These are phyloP conservation scores for Xylaria castorea DNA, from an alignment of 495 filamentous ascomycete species.

Conservation along the genomic window DNA sequence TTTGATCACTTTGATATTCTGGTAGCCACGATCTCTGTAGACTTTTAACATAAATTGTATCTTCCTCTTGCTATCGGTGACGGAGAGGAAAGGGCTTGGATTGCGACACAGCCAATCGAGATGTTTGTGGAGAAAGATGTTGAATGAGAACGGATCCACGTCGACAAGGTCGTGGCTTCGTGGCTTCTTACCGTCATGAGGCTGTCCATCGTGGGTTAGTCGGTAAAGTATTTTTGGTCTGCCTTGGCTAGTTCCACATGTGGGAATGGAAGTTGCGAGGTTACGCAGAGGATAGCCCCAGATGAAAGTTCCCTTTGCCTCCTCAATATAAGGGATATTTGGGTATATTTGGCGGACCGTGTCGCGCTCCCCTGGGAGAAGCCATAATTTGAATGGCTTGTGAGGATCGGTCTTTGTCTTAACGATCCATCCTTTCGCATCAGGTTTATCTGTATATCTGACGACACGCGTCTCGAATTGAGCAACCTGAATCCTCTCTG, in stretches of 20 bases:
- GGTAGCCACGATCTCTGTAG: not conserved
- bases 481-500: not conserved
- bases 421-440: not conserved
- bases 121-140: not conserved
- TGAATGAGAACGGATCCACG: not conserved
- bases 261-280: not conserved
- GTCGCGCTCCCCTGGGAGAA: not conserved
- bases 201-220: not conserved
- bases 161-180: not conserved
- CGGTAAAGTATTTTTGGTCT: not conserved
- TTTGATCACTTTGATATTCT: not conserved
- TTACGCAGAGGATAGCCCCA: not conserved
- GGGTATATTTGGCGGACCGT: not conserved
- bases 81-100: not conserved
- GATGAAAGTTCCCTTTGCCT: not conserved
- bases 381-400: not conserved
- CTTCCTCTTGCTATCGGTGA: not conserved
- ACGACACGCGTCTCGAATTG: not conserved
- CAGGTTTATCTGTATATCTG: not conserved
- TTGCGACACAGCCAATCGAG: not conserved
- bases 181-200: not conserved
- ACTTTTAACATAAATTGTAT: not conserved
- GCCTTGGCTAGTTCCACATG: not conserved
- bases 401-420: no score
- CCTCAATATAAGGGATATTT: not conserved